These are phyloP conservation scores for Paracoccidioides brasiliensis DNA, from an alignment of 2,329 filamentous ascomycete species.

Conservation along the genomic window DNA sequence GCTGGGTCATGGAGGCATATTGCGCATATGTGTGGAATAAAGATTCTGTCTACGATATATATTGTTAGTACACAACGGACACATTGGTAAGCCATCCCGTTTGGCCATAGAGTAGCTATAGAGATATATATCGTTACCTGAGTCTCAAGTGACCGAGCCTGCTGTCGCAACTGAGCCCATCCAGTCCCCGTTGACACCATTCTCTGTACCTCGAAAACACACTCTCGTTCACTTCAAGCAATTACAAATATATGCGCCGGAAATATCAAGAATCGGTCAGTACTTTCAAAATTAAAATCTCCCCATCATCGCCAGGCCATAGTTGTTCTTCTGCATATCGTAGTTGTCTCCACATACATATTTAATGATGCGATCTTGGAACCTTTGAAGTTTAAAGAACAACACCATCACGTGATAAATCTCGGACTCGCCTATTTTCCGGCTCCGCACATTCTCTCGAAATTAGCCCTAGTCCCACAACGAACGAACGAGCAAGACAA, in stretches of 20 bases:
- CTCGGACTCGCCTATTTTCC: conserved; percentile 18
- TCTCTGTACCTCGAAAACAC: conserved; percentile 28
- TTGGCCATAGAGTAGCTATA: background rate
- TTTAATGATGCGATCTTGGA: background rate
- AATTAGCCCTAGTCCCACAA: conserved; percentile 35
- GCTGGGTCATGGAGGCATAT: conserved; percentile 65
- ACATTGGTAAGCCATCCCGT: background rate
- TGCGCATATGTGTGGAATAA: conserved; percentile 65
- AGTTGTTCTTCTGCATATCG: background rate
- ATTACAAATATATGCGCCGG: background rate
- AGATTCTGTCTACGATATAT: conserved; percentile 56
- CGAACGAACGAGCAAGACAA: conserved; percentile 25
- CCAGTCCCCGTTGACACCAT: conserved; percentile 47
- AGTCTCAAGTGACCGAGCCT: conserved; percentile 75
- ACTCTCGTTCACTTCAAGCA: background rate
- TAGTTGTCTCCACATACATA: background rate
- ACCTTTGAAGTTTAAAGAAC: background rate
- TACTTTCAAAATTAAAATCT: background rate
- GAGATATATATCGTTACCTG: conserved; percentile 47
- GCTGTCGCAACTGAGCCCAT: conserved; percentile 91
- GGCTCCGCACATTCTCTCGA: conserved; percentile 12
- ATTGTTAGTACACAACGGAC: conserved; percentile 8
- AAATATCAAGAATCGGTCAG: background rate
- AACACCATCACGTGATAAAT: conserved; percentile 10
- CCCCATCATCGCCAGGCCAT: background rate